These are phyloP conservation scores for Peronosclerospora sorghi DNA, from an alignment of 352 stramenopile genomes.

Conservation along the genomic window DNA sequence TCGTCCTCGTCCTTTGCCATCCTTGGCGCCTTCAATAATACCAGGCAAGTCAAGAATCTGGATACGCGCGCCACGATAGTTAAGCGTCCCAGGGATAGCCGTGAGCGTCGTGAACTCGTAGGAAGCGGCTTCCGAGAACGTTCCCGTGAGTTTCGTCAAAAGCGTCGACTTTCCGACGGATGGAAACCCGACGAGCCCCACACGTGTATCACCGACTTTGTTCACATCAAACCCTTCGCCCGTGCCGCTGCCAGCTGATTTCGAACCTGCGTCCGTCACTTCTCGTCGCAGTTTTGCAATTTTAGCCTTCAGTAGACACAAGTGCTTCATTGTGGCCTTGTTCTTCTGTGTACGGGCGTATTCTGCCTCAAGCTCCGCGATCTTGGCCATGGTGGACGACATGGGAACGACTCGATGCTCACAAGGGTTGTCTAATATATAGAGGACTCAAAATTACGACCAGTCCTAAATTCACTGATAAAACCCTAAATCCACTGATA, in stretches of 20 bases:
- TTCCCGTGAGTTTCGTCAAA: constrained; percentile 95
- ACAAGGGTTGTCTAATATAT: too few species aligned
- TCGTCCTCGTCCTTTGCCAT: constrained; percentile 93
- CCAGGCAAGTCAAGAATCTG: constrained; percentile 88
- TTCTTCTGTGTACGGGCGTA: constrained; percentile 99
- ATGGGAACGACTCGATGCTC: constrained; percentile 19
- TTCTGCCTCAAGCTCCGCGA: constrained; percentile 82
- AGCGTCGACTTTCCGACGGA: constrained; percentile 98
- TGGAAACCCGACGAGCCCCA: constrained; percentile 97
- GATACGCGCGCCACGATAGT: constrained; percentile 88
- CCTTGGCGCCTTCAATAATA: constrained; percentile 98
- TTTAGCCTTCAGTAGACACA: constrained; percentile 96
- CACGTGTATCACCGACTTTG: constrained; percentile 93
- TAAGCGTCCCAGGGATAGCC: constrained; percentile 95
- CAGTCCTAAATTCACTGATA: too few species aligned
- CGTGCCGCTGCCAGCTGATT: constrained; percentile 44
- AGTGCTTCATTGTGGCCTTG: constrained; percentile 98
- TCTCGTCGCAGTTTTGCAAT: constrained; percentile 94
- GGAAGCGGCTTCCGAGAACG: constrained; percentile 89
- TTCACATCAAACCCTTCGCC: constrained; percentile 88
- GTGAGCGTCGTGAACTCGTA: constrained; percentile 99
- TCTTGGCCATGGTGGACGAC: constrained; percentile 61
- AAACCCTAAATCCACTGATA: too few species aligned
- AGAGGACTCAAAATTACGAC: too few species aligned
- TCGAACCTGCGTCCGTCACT: constrained; percentile 76